Conservation (phyloP, 371 early-diverging fungal genomes). For the Lichtheimia corymbifera region DNA sequence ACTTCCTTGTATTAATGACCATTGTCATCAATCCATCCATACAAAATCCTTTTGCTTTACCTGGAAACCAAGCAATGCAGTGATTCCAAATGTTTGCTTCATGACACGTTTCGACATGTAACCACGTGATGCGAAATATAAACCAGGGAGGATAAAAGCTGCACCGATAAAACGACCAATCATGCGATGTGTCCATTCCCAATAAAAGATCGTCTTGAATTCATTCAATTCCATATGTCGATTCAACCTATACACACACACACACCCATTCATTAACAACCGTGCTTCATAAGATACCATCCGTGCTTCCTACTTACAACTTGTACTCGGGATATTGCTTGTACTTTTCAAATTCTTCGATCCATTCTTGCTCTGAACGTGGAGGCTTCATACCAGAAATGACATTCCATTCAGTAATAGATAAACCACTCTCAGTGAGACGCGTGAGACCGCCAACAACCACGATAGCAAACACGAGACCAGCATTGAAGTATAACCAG, state of each 20-base stretch:
- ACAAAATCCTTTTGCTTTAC: slow-evolving; percentile 25
- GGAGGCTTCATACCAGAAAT: slow-evolving; percentile 94
- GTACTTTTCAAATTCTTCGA: slow-evolving; percentile 94
- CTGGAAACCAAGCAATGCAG: slow-evolving; percentile 83
- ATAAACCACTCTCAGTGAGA: slow-evolving; percentile 94
- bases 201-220: slow-evolving; percentile 95
- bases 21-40: neutral
- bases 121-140: slow-evolving; percentile 82
- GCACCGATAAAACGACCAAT: slow-evolving; percentile 92
- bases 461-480: slow-evolving; percentile 91
- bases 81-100: slow-evolving; percentile 75
- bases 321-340: slow-evolving; percentile 96
- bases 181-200: slow-evolving; percentile 97
- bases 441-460: slow-evolving; percentile 96
- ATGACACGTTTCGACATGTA: slow-evolving; percentile 70
- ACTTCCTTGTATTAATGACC: neutral
- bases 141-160: slow-evolving; percentile 82
- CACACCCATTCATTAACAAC: neutral
- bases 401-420: slow-evolving; percentile 96
- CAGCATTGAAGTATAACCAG: slow-evolving; percentile 89
- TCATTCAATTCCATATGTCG: slow-evolving; percentile 86
- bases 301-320: slow-evolving; percentile 54
- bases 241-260: slow-evolving; percentile 68
- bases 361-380: slow-evolving; percentile 85
- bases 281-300: neutral